Evolutionary conservation across 129 eudicot species (phyloP), one percentile per base, ranked within the genome.

Genomic region (Pulicaria dysenterica): DNA sequence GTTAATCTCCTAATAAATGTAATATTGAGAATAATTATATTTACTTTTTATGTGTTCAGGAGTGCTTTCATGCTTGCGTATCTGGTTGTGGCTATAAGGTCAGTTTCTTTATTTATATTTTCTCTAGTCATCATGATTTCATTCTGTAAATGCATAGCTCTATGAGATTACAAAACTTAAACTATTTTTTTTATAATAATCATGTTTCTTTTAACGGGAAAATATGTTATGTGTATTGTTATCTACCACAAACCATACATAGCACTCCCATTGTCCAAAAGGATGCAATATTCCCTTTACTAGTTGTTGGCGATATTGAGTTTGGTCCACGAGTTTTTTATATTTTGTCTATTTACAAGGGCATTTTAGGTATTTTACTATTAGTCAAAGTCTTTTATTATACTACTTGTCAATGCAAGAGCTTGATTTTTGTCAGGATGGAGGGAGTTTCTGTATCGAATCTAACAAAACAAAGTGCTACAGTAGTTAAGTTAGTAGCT

Each of bases 51-150:
- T 50, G 17, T 58, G 40, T 80, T 69, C 91, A 95, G 99, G 93
- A 95, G 65, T 95, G 97, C 75, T 91, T 90, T 80, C 96, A 85
- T 83, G 99, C 99, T 76, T 95, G 99, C 31, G 85, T 90, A 77
- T 61, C 99, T 62, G 99, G 99, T 61, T 95, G 97, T 69, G 95
- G 99, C 55, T 95, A 82, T 83, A 95, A 91, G 99, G 99, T 90
- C 16, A 58, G 90, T 74, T 64, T 53, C 8, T 39, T 38, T 63
- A 34, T 10, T 12, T 37, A 46, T 6, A 16, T 57, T 15, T 11
- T 63, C 42, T 31, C 34, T 70, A 54, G 24, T 51, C 11, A 9
- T 70, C 16, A 69, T 43, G n/a, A 13, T 70, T 78, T 17, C 64
- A 37, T n/a, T 10, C 15, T 17, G 12, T 15, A 15, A 19, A 44